Evolutionary conservation across 2,329 filamentous ascomycete genomes (phyloP).

Genomic region (Fusarium keratoplasticum): DNA sequence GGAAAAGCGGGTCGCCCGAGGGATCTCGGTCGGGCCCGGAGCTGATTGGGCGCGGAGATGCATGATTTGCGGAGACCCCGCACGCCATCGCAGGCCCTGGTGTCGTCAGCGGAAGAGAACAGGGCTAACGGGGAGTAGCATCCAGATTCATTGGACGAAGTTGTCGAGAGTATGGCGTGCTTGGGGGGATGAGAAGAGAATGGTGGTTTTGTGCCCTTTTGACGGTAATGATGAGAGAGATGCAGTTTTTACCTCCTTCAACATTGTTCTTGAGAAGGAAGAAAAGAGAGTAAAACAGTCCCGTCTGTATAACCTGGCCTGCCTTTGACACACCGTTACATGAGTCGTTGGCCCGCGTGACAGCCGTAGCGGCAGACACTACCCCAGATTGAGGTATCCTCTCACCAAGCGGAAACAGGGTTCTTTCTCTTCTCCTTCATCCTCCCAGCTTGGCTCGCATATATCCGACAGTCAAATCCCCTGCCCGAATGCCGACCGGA

Average conservation of each 20-base stretch:
- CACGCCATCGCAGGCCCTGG: conserved; percentile 37
- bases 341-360: conserved; percentile 8
- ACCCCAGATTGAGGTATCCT: conserved; percentile 6
- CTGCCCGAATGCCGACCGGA: neutral
- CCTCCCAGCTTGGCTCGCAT: neutral
- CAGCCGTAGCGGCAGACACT: conserved; percentile 1
- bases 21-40: conserved; percentile 28
- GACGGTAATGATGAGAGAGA: neutral
- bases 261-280: neutral
- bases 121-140: conserved; percentile 20
- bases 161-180: conserved; percentile 35
- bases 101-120: conserved; percentile 30
- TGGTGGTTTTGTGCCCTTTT: neutral
- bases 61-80: conserved; percentile 37
- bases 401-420: neutral
- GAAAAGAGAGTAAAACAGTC: neutral
- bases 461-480: neutral
- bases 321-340: neutral
- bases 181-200: neutral
- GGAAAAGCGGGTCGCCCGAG: conserved; percentile 7
- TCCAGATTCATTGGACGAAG: conserved; percentile 34
- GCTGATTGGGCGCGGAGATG: conserved; percentile 19
- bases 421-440: neutral
- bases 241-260: neutral
- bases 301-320: neutral